Evolutionary conservation across 352 stramenopile species (phyloP), one percentile per base, ranked within the genome.

Genomic region (Pythium aphanidermatum): DNA sequence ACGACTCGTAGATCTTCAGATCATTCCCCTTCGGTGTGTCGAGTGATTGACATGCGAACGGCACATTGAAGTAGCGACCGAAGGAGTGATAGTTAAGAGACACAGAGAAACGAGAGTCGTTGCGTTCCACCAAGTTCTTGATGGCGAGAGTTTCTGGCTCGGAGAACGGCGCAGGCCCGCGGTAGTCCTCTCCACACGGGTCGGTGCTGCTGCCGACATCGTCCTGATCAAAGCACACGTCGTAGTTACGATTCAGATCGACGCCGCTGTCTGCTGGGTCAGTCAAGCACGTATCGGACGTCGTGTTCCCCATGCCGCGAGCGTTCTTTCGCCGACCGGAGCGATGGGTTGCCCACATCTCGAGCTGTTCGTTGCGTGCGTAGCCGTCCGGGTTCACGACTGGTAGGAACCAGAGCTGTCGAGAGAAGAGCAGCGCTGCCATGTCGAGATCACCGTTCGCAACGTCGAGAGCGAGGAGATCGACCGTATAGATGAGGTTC

Each of bases 51-150:
- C 82, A 93, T 19, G 82, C 82, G 48, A 89, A 93, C 23, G 82
- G 82, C 2, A 93, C 62, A 46, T 93, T 93, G 36, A 93, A 72
- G 30, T 82, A 90, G 34, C 73, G 65, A 16, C 82, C 82, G n/a
- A 86, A 92, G 23, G 82, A 88, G 34, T 93, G 82, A 26, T 93
- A 93, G 38, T 93, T 91, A 21, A 93, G 61, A 14, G 70, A 79
- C 5, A 75, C 69, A 11, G 60, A 65, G 34, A 92, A 83, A 38
- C 83, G 51, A 14, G 67, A 70, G 6, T 51, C 63, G 2, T 55
- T 40, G 2, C 60, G 58, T 49, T 82, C 77, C 5, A 93, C 75
- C 21, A 93, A 57, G 2, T 59, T 46, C 17, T 81, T 77, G 33
- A 93, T 82, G 37, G 78, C 82, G 30, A 72, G 60, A 0, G 82